phyloP scores from a whole-genome alignment of 495 filamentous ascomycete species.

The Pyrenula massariospora region DNA sequence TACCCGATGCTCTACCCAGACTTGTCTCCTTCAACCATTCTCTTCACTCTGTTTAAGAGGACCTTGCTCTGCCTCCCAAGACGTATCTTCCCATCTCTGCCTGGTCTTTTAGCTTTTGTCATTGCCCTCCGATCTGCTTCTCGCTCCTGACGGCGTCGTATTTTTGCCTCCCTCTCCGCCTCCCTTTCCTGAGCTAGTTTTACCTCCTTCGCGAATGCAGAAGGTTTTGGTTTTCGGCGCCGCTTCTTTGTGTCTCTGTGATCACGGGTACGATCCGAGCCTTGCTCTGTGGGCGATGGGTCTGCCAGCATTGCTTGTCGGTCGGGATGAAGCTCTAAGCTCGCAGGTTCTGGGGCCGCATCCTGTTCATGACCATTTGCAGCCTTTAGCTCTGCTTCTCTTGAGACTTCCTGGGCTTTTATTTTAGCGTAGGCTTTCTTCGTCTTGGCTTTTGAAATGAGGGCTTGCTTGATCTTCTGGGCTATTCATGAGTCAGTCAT shows the following conservation, averaged over 20 bases:
- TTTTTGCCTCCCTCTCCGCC: constrained; percentile 50
- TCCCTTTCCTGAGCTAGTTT: constrained; percentile 55
- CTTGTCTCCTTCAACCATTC: constrained; percentile 41
- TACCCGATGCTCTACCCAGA: too few species aligned
- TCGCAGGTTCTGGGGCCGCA: constrained; percentile 12
- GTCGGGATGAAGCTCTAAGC: constrained; percentile 57
- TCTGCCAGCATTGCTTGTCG: constrained; percentile 50
- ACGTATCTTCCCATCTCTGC: constrained; percentile 69
- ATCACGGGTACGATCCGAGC: constrained; percentile 4
- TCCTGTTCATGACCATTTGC: constrained; percentile 1
- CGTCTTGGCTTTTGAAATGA: constrained; percentile 89
- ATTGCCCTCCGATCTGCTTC: constrained; percentile 56
- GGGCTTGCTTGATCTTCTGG: constrained; percentile 79
- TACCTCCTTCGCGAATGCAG: constrained; percentile 67
- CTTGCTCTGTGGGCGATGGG: constrained; percentile 2
- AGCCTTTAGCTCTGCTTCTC: not conserved
- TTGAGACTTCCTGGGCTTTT: constrained; percentile 45
- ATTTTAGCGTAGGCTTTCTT: constrained; percentile 90
- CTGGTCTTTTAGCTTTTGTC: constrained; percentile 64
- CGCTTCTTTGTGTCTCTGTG: constrained; percentile 8
- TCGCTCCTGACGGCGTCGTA: constrained; percentile 42
- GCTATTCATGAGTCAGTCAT: constrained; percentile 32
- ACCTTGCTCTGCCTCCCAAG: constrained; percentile 78
- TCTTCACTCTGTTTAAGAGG: constrained; percentile 69
- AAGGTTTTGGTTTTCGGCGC: constrained; percentile 40